Conservation (phyloP, 75 land plant genomes). For the Selaginella tamariscina region DNA sequence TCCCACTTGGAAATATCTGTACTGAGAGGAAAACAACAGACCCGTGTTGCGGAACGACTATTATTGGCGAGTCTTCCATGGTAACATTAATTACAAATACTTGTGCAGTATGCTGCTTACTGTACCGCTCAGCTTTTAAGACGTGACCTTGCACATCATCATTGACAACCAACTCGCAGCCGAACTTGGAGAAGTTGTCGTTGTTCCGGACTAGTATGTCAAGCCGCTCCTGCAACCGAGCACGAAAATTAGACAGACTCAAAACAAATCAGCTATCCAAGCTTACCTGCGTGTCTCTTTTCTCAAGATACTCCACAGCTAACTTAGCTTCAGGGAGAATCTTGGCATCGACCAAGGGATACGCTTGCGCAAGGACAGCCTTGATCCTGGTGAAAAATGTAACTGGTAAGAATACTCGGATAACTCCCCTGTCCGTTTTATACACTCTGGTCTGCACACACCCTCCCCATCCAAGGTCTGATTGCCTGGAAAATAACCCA, state of each 20-base stretch:
- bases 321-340: constrained; percentile 2
- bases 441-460: constrained; percentile 10
- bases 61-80: background rate
- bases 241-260: background rate
- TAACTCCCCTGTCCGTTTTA: constrained; percentile 2
- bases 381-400: constrained; percentile 5
- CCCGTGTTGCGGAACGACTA: constrained; percentile 11
- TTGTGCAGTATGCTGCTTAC: constrained; percentile 6
- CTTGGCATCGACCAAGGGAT: constrained; percentile 5
- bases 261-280: background rate
- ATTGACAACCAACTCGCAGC: constrained; percentile 9
- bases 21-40: constrained; percentile 4
- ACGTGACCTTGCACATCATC: constrained; percentile 11
- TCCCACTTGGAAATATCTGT: background rate
- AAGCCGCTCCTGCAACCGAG: constrained; percentile 9
- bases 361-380: constrained; percentile 11
- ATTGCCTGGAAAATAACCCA: constrained; percentile 10
- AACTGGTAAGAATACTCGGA: constrained; percentile 12
- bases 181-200: constrained; percentile 8
- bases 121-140: constrained; percentile 5
- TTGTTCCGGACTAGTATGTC: constrained; percentile 10
- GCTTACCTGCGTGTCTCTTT: constrained; percentile 6
- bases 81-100: constrained; percentile 10
- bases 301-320: constrained; percentile 12
- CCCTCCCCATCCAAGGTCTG: constrained; percentile 11